Base-by-base conservation (phyloP, 106 monocot species). In the Acanthochlamys bracteata region DNA sequence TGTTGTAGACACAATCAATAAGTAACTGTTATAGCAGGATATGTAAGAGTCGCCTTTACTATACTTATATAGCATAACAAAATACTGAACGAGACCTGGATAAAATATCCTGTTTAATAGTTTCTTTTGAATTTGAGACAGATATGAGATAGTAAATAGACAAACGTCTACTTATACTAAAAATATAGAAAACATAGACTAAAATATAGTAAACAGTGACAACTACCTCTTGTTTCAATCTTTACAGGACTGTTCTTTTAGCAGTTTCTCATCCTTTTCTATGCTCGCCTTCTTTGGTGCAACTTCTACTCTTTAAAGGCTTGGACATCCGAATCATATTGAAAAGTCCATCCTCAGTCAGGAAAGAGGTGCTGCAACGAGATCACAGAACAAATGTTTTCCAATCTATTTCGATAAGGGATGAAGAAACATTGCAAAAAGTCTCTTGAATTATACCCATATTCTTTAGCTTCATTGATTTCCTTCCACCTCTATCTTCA, bases 261-360 rank as follows among this genome's bases (percentile, higher is more conserved):
- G 65, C 21, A 60, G 46, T 69, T 80, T 82, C 13, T 73, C 73
- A 27, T 42, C 22, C 67, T 74, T 91, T 40, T 69, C 78, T 11
- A 39, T 57, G 11, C 20, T 61, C 54, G 56, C 82, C 60, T 73
- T 78, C 20, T 69, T 82, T 16, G 69, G 24, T 49, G 25, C 73
- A 73, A 65, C 76, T 69, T 55, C 65, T 42, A 10, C n/a, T 56
- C 73, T 27, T 69, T 88, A 89, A 42, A 81, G 85, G 83, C 67
- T 86, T 98, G 83, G 96, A 88, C 70, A 88, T 88, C 16, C 74
- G 78, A 53, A 98, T 91, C 85, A 88, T 83, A 75, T 91, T 83
- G 88, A 98, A 98, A 43, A 98, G 75, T 40, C 83, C 96, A 86
- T 98, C 96, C 66, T 98, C 96, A 55, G 91, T 91, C 66, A 98